These are phyloP conservation scores for Leavenworthia alabamica DNA, from an alignment of 345 rosid genomes.

Conservation along the genomic window DNA sequence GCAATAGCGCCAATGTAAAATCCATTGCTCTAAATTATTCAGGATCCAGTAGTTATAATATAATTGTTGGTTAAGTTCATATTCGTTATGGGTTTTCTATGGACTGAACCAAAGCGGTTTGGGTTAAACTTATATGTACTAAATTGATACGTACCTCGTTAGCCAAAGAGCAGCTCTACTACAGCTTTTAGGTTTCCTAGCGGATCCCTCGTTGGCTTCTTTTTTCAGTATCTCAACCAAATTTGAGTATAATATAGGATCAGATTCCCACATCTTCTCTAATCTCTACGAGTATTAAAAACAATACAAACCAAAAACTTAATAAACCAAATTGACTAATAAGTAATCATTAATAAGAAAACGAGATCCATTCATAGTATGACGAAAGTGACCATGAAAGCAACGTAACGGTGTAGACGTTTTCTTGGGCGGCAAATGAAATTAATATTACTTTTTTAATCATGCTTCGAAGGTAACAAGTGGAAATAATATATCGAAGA, in stretches of 20 bases:
- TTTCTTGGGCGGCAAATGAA: conserved; percentile 1
- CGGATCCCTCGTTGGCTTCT: conserved; percentile 53
- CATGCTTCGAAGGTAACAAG: background rate
- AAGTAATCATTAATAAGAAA: background rate
- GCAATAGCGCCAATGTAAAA: conserved; percentile 58
- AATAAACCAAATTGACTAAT: background rate
- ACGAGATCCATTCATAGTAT: conserved; percentile 19
- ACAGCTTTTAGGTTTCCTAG: conserved; percentile 57
- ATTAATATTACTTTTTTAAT: background rate
- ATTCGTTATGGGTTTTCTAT: background rate
- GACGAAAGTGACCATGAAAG: conserved; percentile 20
- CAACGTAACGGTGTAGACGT: conserved; percentile 14
- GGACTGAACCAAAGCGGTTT: background rate
- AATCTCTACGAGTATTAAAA: conserved; percentile 43
- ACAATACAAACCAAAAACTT: background rate
- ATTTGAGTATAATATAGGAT: conserved; percentile 55
- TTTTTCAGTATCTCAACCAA: conserved; percentile 65
- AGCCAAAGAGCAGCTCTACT: conserved; percentile 85
- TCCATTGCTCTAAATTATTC: conserved; percentile 57
- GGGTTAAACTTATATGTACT: background rate
- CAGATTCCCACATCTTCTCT: conserved; percentile 51
- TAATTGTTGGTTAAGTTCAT: background rate
- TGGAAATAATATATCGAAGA: background rate
- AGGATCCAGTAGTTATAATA: background rate
- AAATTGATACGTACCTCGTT: conserved; percentile 48